These are phyloP conservation scores for Teratosphaeria nubilosa DNA, from an alignment of 2,329 filamentous ascomycete species.

Conservation along the genomic window DNA sequence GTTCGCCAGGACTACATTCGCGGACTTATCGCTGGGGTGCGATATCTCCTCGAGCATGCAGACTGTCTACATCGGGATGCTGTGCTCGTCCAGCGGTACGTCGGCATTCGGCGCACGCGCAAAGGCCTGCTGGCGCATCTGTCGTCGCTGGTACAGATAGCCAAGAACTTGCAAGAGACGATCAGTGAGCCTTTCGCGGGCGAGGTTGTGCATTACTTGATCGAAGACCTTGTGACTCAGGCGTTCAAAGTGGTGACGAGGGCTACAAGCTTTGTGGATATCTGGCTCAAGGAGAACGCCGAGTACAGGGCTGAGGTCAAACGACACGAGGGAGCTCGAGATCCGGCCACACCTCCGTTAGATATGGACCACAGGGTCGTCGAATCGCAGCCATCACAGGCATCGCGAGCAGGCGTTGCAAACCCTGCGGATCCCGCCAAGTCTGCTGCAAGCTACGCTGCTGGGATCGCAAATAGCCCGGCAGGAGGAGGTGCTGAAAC, in stretches of 20 bases:
- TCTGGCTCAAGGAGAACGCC: constrained; percentile 45
- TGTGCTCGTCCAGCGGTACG: constrained; percentile 60
- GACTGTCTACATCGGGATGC: constrained; percentile 81
- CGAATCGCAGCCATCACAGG: background rate
- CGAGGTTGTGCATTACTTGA: constrained; percentile 59
- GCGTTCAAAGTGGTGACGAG: constrained; percentile 91
- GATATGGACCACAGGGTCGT: background rate
- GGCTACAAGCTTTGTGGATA: constrained; percentile 79
- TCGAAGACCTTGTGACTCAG: constrained; percentile 88
- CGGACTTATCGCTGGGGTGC: constrained; percentile 84
- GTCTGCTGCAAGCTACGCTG: background rate
- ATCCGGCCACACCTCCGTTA: background rate
- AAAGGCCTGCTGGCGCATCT: constrained; percentile 85
- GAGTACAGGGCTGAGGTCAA: background rate
- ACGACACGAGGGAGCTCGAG: background rate
- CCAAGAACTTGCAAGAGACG: constrained; percentile 72
- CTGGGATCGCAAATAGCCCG: background rate
- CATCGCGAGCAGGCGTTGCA: background rate
- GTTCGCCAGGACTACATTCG: constrained; percentile 89
- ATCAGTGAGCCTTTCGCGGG: constrained; percentile 43
- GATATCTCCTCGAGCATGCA: constrained; percentile 79
- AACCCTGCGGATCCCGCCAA: background rate
- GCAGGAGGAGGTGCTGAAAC: background rate
- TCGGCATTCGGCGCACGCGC: constrained; percentile 66
- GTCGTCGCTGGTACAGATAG: constrained; percentile 77